Base-by-base conservation (phyloP, 2,329 filamentous ascomycete species). In the Aspergillus luchuensis region DNA sequence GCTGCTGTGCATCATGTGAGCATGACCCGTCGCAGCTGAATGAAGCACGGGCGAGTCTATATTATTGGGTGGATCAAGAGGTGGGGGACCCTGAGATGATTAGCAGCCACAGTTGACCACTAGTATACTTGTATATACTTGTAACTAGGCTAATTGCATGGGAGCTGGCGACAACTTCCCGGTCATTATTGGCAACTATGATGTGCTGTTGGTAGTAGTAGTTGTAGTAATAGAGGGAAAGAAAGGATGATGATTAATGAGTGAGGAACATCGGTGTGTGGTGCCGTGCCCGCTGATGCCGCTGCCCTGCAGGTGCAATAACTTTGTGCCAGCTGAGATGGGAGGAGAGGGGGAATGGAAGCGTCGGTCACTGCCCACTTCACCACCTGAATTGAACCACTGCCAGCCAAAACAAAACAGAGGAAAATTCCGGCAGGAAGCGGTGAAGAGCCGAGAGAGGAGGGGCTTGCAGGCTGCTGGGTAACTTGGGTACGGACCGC, bases 1-100 rank as follows among this genome's bases (percentile, higher is more conserved):
- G 62, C 50, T 45, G 58, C 47, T 60, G 57, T 19, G 52, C 49
- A 58, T 68, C 67, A 69, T 65, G 67, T 67, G 67, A 67, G 58
- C 59, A 58, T 61, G 54, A 39, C 41, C 56, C 56, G 52, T 54
- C 54, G 48, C 45, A 56, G 52, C 36, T 57, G 41, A 23, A 45
- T 41, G 43, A 41, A 54, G 36, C 39, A 48, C 33, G 48, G 56
- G 49, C 41, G 19, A 45, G 19, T 45, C 19, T 45, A 45, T 13
- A 30, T 38, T 45, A 62, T 60, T 48, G 25, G 47, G 51, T 41
- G 30, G 53, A 55, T 62, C 51, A 15, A 39, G 55, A 33, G 17
- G 25, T 5, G 30, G 30, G 30, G 45, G 55, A 47, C 53, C 53
- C 53, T 56, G 47, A 59, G 54, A 52, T 33, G 43, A 36, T 30